Conservation (phyloP, 2,329 filamentous ascomycete species). For the Colletotrichum zoysiae region DNA sequence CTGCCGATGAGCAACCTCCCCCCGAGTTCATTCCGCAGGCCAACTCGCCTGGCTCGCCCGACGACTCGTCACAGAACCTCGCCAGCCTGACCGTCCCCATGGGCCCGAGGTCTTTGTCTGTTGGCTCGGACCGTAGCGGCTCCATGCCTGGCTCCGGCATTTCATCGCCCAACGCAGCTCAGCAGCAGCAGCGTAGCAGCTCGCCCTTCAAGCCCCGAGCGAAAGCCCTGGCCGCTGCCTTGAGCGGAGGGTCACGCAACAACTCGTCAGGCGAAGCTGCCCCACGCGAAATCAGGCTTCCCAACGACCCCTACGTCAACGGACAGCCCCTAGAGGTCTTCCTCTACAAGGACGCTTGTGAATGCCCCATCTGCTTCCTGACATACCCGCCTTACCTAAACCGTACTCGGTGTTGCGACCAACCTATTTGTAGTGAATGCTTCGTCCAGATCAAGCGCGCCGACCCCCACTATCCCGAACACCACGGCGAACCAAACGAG, state of each 20-base stretch:
- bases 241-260: slow-evolving; percentile 80
- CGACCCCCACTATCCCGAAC: slow-evolving; percentile 90
- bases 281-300: slow-evolving; percentile 83
- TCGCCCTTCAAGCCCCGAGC: slow-evolving; percentile 83
- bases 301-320: slow-evolving; percentile 88
- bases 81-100: slow-evolving; percentile 85
- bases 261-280: slow-evolving; percentile 77
- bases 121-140: slow-evolving; percentile 77
- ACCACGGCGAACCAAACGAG: slow-evolving; percentile 64
- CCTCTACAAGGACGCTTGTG: slow-evolving; percentile 88
- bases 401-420: slow-evolving; percentile 93
- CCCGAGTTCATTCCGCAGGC: slow-evolving; percentile 70
- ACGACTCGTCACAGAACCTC: slow-evolving; percentile 70
- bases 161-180: slow-evolving; percentile 63
- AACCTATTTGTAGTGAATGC: slow-evolving; percentile 97
- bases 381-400: slow-evolving; percentile 97
- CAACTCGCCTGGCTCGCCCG: slow-evolving; percentile 59
- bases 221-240: slow-evolving; percentile 87
- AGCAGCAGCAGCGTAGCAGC: slow-evolving; percentile 60
- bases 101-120: slow-evolving; percentile 79
- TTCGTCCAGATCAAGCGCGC: slow-evolving; percentile 98
- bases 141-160: slow-evolving; percentile 69
- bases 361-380: slow-evolving; percentile 97
- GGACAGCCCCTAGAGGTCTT: slow-evolving; percentile 94
- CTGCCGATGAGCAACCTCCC: slow-evolving; percentile 84